Evolutionary conservation across 176 grass and related monocot genomes (phyloP).

Genomic region (Ampelocalamus luodianensis): DNA sequence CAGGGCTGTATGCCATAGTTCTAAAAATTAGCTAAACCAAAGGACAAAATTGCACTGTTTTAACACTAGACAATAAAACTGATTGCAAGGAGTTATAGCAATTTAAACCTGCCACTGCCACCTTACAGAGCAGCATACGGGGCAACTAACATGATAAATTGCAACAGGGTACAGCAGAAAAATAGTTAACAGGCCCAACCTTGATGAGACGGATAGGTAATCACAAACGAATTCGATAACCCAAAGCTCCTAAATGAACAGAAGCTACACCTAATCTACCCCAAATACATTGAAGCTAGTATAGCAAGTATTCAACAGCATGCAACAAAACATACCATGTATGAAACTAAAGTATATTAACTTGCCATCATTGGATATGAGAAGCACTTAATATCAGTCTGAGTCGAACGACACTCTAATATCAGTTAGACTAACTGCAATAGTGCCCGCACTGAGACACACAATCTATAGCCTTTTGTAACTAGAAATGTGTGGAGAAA

Average conservation of each 20-base stretch:
- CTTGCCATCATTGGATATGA: background rate
- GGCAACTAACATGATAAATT: background rate
- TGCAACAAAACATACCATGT: background rate
- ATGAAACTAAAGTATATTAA: background rate
- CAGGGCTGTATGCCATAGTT: background rate
- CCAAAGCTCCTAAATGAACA: conserved; percentile 6
- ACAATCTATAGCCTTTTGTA: background rate
- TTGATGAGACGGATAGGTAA: background rate
- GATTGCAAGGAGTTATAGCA: conserved; percentile 3
- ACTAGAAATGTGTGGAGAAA: background rate
- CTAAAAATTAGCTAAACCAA: background rate
- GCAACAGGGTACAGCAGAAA: background rate
- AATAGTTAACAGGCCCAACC: background rate
- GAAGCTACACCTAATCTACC: background rate
- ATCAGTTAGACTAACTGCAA: background rate
- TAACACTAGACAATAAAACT: background rate
- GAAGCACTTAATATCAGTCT: background rate
- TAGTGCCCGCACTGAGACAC: background rate
- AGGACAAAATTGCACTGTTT: background rate
- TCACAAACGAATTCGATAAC: background rate
- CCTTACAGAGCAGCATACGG: background rate
- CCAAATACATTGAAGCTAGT: background rate
- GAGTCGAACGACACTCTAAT: background rate
- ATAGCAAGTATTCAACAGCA: background rate
- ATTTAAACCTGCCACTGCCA: conserved; percentile 1